Evolutionary conservation across 2,329 filamentous ascomycete genomes (phyloP).

Genomic region (Graphilbum ipis-grandicollis): DNA sequence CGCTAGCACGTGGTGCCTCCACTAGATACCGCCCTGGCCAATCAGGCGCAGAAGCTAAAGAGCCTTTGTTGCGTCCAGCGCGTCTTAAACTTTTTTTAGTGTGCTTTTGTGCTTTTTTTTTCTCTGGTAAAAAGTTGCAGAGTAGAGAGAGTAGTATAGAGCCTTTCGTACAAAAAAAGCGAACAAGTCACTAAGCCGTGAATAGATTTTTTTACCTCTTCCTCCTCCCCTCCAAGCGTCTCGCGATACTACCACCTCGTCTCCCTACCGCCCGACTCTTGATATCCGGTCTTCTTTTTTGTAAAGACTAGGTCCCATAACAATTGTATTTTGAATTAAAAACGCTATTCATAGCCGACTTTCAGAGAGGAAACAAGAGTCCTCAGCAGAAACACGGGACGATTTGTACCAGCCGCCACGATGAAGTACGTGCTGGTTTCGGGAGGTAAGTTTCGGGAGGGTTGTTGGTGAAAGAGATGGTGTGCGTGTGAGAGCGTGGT

Average conservation of each 20-base stretch:
- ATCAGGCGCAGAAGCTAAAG: not conserved
- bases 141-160: too few relatives aligned
- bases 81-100: not conserved
- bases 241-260: too few relatives aligned
- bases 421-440: constrained; percentile 13
- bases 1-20: constrained; percentile 1
- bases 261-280: too few relatives aligned
- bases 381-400: too few relatives aligned
- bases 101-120: not conserved
- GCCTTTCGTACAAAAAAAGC: too few relatives aligned
- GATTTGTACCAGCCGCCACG: constrained; percentile 4
- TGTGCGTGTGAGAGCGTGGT: too few relatives aligned
- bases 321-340: too few relatives aligned
- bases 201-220: constrained; percentile 1
- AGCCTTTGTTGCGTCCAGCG: not conserved
- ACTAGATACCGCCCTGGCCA: not conserved
- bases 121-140: not conserved
- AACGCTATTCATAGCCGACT: too few relatives aligned
- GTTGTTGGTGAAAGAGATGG: too few relatives aligned
- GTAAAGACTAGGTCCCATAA: too few relatives aligned
- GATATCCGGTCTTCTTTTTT: too few relatives aligned
- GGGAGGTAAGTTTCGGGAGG: constrained; percentile 10
- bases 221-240: constrained; percentile 1
- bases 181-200: not conserved
- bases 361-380: not conserved